Evolutionary conservation across 2,329 filamentous ascomycete species (phyloP), one percentile per base, ranked within the genome.

Genomic region (Amauroascus verrucosus): DNA sequence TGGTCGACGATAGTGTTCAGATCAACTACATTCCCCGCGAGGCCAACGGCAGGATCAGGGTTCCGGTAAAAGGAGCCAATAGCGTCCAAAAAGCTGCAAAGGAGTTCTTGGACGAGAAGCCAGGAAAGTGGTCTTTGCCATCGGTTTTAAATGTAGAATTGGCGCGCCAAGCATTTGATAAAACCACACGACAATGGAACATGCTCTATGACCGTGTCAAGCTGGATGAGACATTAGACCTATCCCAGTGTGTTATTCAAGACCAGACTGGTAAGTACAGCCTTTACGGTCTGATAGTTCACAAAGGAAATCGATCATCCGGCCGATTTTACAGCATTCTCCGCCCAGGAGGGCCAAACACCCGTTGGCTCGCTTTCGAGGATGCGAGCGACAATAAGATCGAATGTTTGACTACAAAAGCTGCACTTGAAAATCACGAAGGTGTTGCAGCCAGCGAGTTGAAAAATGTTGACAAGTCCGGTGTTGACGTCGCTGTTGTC

Each of bases 271-370:
- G 67, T 11, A 63, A 69, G 9, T 84, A 82, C 60, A 75, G 74
- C 1, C 71, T 84, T 0, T 83, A 80, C 57, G 79, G 79, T 2
- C 78, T 82, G 57, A 68, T 82, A 30, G 77, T 80, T 2, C 81
- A 84, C 60, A 76, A 75, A 56, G 80, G 79, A 24, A 74, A 74
- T 41, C 74, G 82, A 14, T 76, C 76, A 18, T 82, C 79, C 4
- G 75, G 75, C 46, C 72, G 77, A 35, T 83, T 81, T 66, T 78
- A 80, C 59, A 75, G 77, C n/a, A 75, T 82, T 32, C 64, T 84
- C 46, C 74, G 80, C 28, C 81, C 81, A 0, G 72, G 72, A 43
- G 79, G 80, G 1, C 75, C 75, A 5, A 74, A 72, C 8, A 72
- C 74, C 7, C 75, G 73, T 44, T 84, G 81, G 81, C 76, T 83